Evolutionary conservation across 768 basidiomycete species (phyloP).

Genomic region (Pholiota microspora): DNA sequence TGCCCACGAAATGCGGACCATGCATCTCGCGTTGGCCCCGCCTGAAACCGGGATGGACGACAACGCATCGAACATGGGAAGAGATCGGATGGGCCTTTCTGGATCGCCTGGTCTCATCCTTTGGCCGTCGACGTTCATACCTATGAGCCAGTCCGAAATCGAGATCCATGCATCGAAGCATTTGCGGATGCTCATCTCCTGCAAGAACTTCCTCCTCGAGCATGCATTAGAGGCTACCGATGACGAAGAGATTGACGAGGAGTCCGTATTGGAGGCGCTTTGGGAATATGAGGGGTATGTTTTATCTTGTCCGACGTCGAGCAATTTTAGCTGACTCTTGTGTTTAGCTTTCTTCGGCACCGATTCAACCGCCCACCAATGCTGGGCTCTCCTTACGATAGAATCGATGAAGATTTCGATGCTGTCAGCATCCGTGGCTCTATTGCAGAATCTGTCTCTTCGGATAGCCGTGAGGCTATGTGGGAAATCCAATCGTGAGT

Average conservation of each 20-base stretch:
- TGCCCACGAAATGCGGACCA: constrained; percentile 44
- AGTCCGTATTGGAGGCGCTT: constrained; percentile 35
- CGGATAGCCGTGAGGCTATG: constrained; percentile 28
- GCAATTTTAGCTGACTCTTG: constrained; percentile 1
- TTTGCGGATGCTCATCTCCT: constrained; percentile 45
- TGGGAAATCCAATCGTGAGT: constrained; percentile 30
- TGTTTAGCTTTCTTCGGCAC: constrained; percentile 55
- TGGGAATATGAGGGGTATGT: constrained; percentile 55
- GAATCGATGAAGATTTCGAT: constrained; percentile 14
- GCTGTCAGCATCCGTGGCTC: constrained; percentile 21
- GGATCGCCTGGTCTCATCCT: constrained; percentile 62
- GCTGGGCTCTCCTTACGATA: constrained; percentile 28
- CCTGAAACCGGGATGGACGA: constrained; percentile 12
- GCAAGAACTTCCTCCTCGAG: constrained; percentile 32
- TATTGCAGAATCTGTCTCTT: constrained; percentile 24
- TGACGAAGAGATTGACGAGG: constrained; percentile 35
- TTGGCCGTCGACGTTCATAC: constrained; percentile 57
- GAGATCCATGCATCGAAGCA: constrained; percentile 71
- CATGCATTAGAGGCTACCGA: constrained; percentile 32
- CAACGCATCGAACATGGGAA: neutral
- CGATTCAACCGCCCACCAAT: constrained; percentile 59
- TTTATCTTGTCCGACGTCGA: too few species aligned
- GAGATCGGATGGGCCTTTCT: constrained; percentile 19
- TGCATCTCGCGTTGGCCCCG: constrained; percentile 59
- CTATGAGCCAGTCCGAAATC: constrained; percentile 52